Conservation (phyloP, 768 basidiomycete genomes). For the Hygrophoropsis aurantiaca region DNA sequence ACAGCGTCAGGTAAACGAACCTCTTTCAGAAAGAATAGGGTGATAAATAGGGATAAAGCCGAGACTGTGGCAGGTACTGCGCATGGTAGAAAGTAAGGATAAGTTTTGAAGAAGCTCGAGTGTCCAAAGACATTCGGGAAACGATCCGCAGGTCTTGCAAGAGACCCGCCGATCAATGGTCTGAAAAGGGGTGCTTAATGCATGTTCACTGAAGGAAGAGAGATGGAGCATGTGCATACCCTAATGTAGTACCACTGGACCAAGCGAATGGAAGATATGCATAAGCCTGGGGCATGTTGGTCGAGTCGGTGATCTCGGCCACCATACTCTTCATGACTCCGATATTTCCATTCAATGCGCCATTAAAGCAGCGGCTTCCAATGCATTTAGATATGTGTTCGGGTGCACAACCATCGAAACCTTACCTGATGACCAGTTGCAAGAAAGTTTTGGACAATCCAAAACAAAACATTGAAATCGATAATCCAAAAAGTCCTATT, state of each 20-base stretch:
- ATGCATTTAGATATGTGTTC: neutral
- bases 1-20: constrained; percentile 19
- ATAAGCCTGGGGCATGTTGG: constrained; percentile 42
- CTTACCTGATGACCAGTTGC: constrained; percentile 42
- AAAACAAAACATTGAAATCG: constrained; percentile 47
- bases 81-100: constrained; percentile 77
- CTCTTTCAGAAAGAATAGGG: constrained; percentile 57
- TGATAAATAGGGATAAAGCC: constrained; percentile 47
- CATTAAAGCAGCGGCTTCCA: constrained; percentile 43
- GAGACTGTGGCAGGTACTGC: constrained; percentile 60
- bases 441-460: constrained; percentile 48
- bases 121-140: constrained; percentile 62
- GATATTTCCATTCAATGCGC: constrained; percentile 56
- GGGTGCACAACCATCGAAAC: neutral
- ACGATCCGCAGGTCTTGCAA: constrained; percentile 64
- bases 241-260: constrained; percentile 40
- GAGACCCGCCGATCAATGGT: constrained; percentile 64
- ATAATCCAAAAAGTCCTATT: constrained; percentile 43
- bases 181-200: constrained; percentile 36
- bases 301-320: constrained; percentile 40
- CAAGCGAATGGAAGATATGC: constrained; percentile 56
- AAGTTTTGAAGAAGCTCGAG: constrained; percentile 54
- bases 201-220: neutral
- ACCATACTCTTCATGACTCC: constrained; percentile 49
- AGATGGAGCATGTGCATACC: constrained; percentile 30